Evolutionary conservation across 192 early-diverging fungal species (phyloP), one percentile per base, ranked within the genome.

Genomic region (Coemansia sp.): DNA sequence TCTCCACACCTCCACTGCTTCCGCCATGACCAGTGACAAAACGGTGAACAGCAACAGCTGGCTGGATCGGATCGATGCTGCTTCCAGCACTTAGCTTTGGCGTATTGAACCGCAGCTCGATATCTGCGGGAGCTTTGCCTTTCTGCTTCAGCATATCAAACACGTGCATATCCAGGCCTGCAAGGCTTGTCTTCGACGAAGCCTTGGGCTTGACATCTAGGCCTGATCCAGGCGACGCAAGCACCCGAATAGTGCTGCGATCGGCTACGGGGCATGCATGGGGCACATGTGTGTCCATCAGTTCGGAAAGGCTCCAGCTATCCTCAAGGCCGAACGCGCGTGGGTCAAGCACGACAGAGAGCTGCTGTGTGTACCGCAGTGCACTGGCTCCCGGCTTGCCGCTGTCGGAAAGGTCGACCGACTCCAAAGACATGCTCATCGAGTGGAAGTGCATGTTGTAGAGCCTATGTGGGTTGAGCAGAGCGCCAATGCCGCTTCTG

Each of bases 361-460:
- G 72, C 4, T 89, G 85, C 71, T 96, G 96, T 14, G 72, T 71
- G 60, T 94, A 73, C 42, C 85, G 83, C 45, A 94, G 68, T n/a
- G 63, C 72, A n/a, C 74, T 3, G 75, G 63, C 59, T 48, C 68
- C 64, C 87, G 91, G 0, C 60, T 62, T 2, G 67, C 68, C 61
- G 81, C 69, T 83, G 69, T 63, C 62, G 87, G 89, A 12, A 73
- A 16, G 30, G 7, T 63, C 20, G 34, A 3, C 25, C 6, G 87
- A 83, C 31, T 68, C 75, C 11, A 94, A 76, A 50, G 89, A 87
- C 33, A 94, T 85, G 11, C 85, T 84, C 91, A 97, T 95, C 6
- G 95, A 93, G 67, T 96, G 93, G 64, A 90, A 97, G 68, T 94
- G 85, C 31, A 89, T 86, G 69, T 97, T 93, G 76, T 91, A 99